Conservation (phyloP, 106 monocot genomes). For the Gastrodia elata region DNA sequence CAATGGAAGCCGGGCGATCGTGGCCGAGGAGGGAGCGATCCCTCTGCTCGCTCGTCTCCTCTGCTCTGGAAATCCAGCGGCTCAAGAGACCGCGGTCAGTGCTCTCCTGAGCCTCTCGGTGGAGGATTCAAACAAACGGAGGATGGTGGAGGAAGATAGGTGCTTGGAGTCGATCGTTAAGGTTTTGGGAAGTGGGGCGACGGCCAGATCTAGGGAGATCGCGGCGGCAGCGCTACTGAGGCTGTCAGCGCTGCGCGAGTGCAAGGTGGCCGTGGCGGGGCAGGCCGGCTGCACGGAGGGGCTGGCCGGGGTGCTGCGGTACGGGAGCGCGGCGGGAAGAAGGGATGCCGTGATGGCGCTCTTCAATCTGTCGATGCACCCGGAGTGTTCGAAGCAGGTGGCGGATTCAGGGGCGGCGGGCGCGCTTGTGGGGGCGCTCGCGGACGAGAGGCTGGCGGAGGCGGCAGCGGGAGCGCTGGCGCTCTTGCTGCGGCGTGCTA, state of each 20-base stretch:
- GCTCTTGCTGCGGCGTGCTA: conserved; percentile 33
- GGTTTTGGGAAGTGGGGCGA: conserved; percentile 43
- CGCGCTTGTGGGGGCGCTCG: conserved; percentile 36
- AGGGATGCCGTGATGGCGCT: conserved; percentile 74
- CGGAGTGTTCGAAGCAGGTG: conserved; percentile 33
- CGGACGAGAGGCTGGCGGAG: conserved; percentile 46
- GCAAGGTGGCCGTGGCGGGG: conserved; percentile 47
- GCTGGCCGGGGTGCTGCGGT: conserved; percentile 28
- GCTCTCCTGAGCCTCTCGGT: conserved; percentile 23
- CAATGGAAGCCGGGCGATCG: conserved; percentile 1
- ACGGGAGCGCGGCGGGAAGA: conserved; percentile 52
- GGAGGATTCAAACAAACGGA: conserved; percentile 5
- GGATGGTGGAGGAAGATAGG: conserved; percentile 42
- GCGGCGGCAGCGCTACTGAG: conserved; percentile 78
- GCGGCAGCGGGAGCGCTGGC: conserved; percentile 68
- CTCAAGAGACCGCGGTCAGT: conserved; percentile 7
- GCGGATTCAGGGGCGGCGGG: conserved; percentile 35
- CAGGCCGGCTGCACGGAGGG: conserved; percentile 45
- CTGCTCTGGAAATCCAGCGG: not conserved
- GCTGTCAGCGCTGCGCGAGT: conserved; percentile 58
- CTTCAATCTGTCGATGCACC: conserved; percentile 57
- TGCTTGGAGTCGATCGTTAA: conserved; percentile 45
- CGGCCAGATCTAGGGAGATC: conserved; percentile 58
- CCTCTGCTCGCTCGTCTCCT: conserved; percentile 7
- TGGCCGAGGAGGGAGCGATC: conserved; percentile 6